Base-by-base conservation (phyloP, 306 rosid genomes). In the Dalbergia cultrata region DNA sequence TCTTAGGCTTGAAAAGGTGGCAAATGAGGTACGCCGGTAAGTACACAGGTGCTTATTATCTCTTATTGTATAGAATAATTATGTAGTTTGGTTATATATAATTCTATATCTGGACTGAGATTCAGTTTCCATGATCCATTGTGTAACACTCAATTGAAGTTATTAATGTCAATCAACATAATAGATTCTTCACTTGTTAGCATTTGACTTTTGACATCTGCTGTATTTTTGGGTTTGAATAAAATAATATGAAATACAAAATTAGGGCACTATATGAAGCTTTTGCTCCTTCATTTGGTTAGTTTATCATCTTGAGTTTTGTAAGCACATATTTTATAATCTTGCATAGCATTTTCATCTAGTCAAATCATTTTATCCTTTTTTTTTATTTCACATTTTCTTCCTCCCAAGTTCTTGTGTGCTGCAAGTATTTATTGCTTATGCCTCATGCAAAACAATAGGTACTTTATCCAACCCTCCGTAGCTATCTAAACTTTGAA, bases 1-100 rank as follows among this genome's bases (percentile, higher is more conserved):
- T 62, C 86, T 95, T 35, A 90, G 99, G 73, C 85, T 93, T 49
- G 99, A 95, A 83, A 95, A 91, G 82, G 93, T 95, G 81, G 97
- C 97, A 64, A 95, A 95, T 81, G 98, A 95, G 97, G 99, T 95
- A 84, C 61, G 61, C 69, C 72, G 56, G 75, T 64, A 45, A 81
- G 31, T 35, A 52, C 73, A 17, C 57, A 47, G 52, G 4, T 67
- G 45, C 63, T 61, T 56, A 26, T 26, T 26, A 26, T 26, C 31
- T 26, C 31, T 26, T 26, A 26, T 26, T 26, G 31, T 26, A 26
- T 26, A 2, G 31, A 26, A 26, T 62, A 64, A 7, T 67, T 66
- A 17, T 74, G 57, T 41, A 45, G 39, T 69, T 80, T 26, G 34
- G 67, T 57, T 70, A 49, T 74, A 59, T 22, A 54, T 63, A 43